Base-by-base conservation (phyloP, 768 basidiomycete species). In the Pleurotus djamor region DNA sequence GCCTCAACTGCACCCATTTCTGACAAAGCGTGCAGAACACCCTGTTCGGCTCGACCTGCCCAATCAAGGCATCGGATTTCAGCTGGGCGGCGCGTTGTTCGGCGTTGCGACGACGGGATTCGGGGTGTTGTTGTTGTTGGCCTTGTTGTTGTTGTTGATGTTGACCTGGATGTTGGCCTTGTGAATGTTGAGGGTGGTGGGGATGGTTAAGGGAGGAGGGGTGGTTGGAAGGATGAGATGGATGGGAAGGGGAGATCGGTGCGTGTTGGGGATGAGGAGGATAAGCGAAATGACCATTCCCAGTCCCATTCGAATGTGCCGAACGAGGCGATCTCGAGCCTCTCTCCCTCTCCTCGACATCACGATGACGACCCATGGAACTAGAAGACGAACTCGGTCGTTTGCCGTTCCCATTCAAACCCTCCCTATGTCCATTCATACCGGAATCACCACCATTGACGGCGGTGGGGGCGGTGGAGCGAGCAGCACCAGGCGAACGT, bases 1-100 rank as follows among this genome's bases (percentile, higher is more conserved):
- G 89, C 44, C 91, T 71, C 16, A 92, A 77, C 70, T 92, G 91
- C 1, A 92, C 89, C 91, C 91, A 92, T 71, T 92, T 91, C 66
- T 82, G 77, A 68, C 91, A 93, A 1, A 92, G 70, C 2, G 78
- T 76, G 67, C 91, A 93, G 64, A 91, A 90, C 0, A 92, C 88
- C 33, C 85, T 71, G 64, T 87, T 87, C 0, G 88, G 86, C 65
- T 92, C 89, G 36, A 92, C 91, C 58, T 84, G 79, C 16, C 79
- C 81, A 56, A 91, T 82, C 5, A 90, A 76, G 0, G 73, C 66
- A 69, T 93, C 91, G 1, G 85, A 82, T 5, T 86, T 79, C 37
- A 93, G 78, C 1, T 83, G 83, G 8, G 87, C 87, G 0, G 87
- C 88, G 34, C 91, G 84, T 70, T 92, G 89, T 66, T 92, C 91